Base-by-base conservation (phyloP, 2,329 filamentous ascomycete genomes). In the Emmonsiellopsis sp. region DNA sequence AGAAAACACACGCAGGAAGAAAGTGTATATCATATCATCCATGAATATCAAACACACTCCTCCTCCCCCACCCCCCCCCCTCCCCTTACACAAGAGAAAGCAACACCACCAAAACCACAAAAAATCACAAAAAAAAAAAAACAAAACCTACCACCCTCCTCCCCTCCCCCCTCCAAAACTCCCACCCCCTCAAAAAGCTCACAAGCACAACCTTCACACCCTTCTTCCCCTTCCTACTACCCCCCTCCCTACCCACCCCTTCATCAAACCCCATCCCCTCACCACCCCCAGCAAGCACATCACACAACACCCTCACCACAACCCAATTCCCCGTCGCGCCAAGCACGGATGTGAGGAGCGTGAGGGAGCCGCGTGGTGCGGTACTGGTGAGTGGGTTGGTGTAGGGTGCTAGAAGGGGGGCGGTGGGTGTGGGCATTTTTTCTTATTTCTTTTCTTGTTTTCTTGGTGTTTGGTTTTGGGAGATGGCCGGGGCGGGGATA, bases 111-210 rank as follows among this genome's bases (percentile, higher is more conserved):
- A 3, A 26, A 16, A 49, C 11, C 13, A n/a, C 48, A n/a, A 26
- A 6, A 26, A 5, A 26, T 5, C 43, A 46, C 16, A 11, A 20
- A 46, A 11, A 40, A 41, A 41, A 4, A 41, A 48, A 42, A 20
- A 43, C 20, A 11, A 13, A 30, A 67, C 76, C 59, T 71, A 88
- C 86, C 64, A 89, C 69, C 68, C 84, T 84, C 51, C 81, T 79
- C 2, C 79, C 79, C 49, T 87, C 85, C 2, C 84, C 80, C 57
- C 76, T 83, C 89, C 90, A 96, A 65, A 95, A 94, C 1, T 79
- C 74, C 58, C 79, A 80, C 62, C 92, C 86, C 56, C 88, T 79
- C 70, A 95, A 73, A 70, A 93, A 95, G 72, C 87, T 94, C 54
- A 93, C 83, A 2, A 96, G 75, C 2, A 95, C 76, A 0, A 96